These are phyloP conservation scores for Penicillium maclennaniae DNA, from an alignment of 495 filamentous ascomycete species.

Conservation along the genomic window DNA sequence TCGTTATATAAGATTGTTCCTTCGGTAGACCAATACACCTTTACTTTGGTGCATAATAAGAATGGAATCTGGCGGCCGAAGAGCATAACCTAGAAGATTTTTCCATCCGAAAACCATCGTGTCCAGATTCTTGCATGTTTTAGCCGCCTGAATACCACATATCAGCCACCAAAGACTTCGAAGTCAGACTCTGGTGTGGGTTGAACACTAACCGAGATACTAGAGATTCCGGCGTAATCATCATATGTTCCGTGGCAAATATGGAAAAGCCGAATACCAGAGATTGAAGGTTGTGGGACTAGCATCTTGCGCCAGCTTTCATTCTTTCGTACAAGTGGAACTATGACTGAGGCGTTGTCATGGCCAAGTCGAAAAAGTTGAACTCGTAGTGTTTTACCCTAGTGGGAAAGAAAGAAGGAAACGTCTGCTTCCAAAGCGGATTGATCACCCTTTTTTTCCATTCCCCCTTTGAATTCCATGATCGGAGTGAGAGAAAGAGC, in stretches of 20 bases:
- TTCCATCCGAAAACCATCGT: conserved; percentile 12
- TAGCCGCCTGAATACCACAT: background rate
- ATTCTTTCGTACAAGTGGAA: background rate
- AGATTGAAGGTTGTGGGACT: conserved; percentile 6
- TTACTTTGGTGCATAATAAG: background rate
- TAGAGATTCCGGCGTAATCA: background rate
- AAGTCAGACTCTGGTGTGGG: background rate
- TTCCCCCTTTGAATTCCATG: conserved; percentile 1
- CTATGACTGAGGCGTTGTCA: background rate
- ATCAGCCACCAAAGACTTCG: background rate
- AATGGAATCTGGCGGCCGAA: background rate
- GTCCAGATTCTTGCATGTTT: background rate
- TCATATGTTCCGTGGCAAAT: background rate
- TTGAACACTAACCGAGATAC: conserved; percentile 4
- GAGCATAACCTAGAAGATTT: conserved; percentile 10
- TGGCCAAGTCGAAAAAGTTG: background rate
- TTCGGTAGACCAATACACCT: conserved; percentile 7
- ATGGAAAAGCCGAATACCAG: conserved; percentile 1
- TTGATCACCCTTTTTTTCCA: background rate
- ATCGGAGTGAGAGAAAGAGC: conserved; percentile 13
- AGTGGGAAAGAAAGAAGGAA: conserved; percentile 5
- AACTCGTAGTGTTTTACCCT: background rate
- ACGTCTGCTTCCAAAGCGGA: conserved; percentile 3
- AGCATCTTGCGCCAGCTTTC: conserved; percentile 14
- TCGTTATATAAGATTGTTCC: background rate